Base-by-base conservation (phyloP, 1,284 basidiomycete species). In the Rhodotorula sp. region DNA sequence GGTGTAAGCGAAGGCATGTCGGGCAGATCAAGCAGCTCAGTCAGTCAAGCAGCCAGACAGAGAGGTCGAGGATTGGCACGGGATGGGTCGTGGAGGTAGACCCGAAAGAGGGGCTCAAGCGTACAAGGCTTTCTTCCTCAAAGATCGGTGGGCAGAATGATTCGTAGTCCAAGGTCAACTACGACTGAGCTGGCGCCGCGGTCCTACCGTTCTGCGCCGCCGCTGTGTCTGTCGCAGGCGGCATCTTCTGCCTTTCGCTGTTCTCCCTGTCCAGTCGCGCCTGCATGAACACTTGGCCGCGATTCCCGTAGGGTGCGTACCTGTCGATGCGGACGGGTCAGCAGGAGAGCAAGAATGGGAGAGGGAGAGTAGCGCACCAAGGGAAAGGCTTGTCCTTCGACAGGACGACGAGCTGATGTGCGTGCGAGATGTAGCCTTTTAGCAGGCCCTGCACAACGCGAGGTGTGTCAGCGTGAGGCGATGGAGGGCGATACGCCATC, bases 381-480 rank as follows among this genome's bases (percentile, higher is more conserved):
- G 94, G 94, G 79, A 98, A 98, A 0, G 94, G 87, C 74, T 89
- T 89, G 20, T 85, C 86, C 73, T 88, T 87, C 1, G 91, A 88
- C 62, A 99, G 80, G 4, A 99, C 95, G 4, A 97, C 89, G 84
- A 90, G 92, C 81, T 92, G 89, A 79, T 90, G 90, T 78, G 92
- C 91, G 78, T 99, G 95, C 57, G 92, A 94, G 77, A 99, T 95
- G 81, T 98, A 98, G 8, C 95, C 95, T 67, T 90, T 86, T 79
- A 98, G 89, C 79, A 89, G 92, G 6, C 91, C 92, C 82, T 84
- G 73, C 32, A 30, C 13, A 22, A 4, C 13, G 24, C 11, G 6
- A 3, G 44, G 10, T 4, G n/a, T 7, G 22, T 51, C n/a, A 64
- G 55, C 30, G 29, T 0, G 29, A n/a, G 24, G 24, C 34, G 10